phyloP scores from a whole-genome alignment of 805 yeast species.

The Sugiyamaella lignohabitans region DNA sequence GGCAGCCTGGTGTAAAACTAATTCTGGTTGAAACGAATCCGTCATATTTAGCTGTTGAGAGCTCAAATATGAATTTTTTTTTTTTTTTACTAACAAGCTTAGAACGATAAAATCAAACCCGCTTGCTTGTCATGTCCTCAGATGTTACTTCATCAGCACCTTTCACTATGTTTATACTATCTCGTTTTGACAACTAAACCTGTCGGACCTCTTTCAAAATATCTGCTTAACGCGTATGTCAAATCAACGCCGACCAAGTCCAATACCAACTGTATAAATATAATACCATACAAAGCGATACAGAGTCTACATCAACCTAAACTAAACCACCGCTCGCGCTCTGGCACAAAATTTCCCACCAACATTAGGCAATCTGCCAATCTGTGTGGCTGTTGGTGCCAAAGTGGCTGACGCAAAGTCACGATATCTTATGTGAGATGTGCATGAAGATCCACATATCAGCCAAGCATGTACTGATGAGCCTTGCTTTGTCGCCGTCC shows the following conservation, averaged over 20 bases:
- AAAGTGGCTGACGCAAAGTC: not conserved
- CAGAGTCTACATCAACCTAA: too few species aligned
- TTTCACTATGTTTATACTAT: too few species aligned
- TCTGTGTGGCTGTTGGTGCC: not conserved
- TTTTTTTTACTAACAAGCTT: too few species aligned
- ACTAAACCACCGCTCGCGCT: too few species aligned
- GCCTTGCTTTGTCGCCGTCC: too few species aligned
- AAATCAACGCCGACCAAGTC: not conserved
- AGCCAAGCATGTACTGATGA: too few species aligned
- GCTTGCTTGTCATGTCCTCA: not conserved
- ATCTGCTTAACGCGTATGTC: not conserved
- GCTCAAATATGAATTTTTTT: not conserved
- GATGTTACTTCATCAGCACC: too few species aligned
- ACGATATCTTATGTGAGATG: not conserved
- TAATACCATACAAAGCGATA: too few species aligned
- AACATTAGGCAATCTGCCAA: not conserved
- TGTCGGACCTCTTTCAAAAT: too few species aligned
- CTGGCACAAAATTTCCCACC: not conserved
- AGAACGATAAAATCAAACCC: not conserved
- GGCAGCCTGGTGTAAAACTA: not conserved
- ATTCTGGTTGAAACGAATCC: not conserved
- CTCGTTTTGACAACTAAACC: too few species aligned
- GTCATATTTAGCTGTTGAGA: not conserved
- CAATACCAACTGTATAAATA: not conserved
- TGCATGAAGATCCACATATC: not conserved